Percentiles rank a stretch among this genome's conserved stretches.
Conservation (phyloP, 2,329 filamentous ascomycete species). For the Aspergillus transmontanensis region DNA sequence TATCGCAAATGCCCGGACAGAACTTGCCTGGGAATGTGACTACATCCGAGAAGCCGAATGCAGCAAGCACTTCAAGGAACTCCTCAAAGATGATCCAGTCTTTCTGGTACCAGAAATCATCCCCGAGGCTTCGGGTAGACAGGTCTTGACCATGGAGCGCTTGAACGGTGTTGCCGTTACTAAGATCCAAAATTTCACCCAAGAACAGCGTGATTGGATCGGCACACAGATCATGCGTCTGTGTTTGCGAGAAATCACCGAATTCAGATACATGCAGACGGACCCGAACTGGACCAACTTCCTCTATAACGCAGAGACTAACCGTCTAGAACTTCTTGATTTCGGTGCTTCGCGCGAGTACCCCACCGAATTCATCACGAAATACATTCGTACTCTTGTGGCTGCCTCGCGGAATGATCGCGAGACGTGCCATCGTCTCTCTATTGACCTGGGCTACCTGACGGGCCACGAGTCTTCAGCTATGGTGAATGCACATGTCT, state of each 20-base stretch:
- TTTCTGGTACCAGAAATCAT: slow-evolving; percentile 82
- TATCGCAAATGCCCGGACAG: slow-evolving; percentile 88
- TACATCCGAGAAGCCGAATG: slow-evolving; percentile 87
- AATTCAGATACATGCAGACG: slow-evolving; percentile 98
- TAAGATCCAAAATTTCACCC: slow-evolving; percentile 72
- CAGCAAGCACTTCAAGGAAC: slow-evolving; percentile 71
- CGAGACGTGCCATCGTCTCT: slow-evolving; percentile 65
- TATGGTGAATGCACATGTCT: slow-evolving; percentile 91
- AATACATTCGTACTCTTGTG: slow-evolving; percentile 77
- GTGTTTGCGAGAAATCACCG: slow-evolving; percentile 87
- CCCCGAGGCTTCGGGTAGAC: slow-evolving; percentile 75
- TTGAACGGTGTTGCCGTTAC: slow-evolving; percentile 87
- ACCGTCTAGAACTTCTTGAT: slow-evolving; percentile 86
- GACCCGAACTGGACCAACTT: slow-evolving; percentile 99
- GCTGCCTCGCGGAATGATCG: slow-evolving; percentile 76
- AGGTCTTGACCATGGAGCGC: slow-evolving; percentile 91
- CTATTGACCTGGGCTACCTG: slow-evolving; percentile 80
- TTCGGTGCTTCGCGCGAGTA: slow-evolving; percentile 92
- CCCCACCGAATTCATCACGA: slow-evolving; percentile 74
- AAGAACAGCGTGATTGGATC: slow-evolving; percentile 91
- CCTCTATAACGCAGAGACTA: slow-evolving; percentile 73
- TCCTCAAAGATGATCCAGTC: slow-evolving; percentile 75
- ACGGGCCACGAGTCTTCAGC: slow-evolving; percentile 82
- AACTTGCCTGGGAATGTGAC: slow-evolving; percentile 96
- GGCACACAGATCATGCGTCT: slow-evolving; percentile 90